These are phyloP conservation scores for Rhynchospora pubera DNA, from an alignment of 176 grass and related monocot species.

Conservation along the genomic window DNA sequence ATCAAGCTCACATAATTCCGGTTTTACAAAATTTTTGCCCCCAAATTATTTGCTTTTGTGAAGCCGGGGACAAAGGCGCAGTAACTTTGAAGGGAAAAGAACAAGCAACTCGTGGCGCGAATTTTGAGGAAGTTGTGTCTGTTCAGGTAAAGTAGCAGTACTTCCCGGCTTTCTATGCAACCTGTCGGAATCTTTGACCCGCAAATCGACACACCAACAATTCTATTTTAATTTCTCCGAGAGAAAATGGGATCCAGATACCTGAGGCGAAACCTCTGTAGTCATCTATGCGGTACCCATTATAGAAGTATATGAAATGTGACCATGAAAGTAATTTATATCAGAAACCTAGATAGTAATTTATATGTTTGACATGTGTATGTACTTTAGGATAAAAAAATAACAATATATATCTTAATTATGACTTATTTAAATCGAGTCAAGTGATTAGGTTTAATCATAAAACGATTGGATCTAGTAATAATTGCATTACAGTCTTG, in stretches of 20 bases:
- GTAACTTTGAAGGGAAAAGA: neutral
- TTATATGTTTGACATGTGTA: neutral
- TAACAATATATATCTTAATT: too few relatives aligned
- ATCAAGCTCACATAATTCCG: neutral
- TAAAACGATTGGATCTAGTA: neutral
- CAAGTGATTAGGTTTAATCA: neutral
- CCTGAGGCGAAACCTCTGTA: neutral
- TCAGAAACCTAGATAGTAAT: too few relatives aligned
- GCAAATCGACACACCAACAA: neutral
- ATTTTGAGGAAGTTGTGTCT: constrained; percentile 3
- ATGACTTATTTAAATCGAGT: too few relatives aligned
- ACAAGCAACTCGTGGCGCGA: neutral
- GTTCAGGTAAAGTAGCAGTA: neutral
- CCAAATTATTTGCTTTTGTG: neutral
- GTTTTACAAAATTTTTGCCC: neutral
- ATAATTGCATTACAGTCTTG: neutral
- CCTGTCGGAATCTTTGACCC: constrained; percentile 4
- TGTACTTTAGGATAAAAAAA: too few relatives aligned
- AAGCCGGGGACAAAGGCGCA: neutral
- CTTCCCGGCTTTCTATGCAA: neutral
- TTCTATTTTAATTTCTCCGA: neutral
- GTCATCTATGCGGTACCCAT: neutral
- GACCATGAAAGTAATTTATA: too few relatives aligned
- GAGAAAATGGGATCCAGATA: neutral
- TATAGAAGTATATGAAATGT: too few relatives aligned